These are phyloP conservation scores for Sphaerobolus stellatus DNA, from an alignment of 1,284 basidiomycete species.

Conservation along the genomic window DNA sequence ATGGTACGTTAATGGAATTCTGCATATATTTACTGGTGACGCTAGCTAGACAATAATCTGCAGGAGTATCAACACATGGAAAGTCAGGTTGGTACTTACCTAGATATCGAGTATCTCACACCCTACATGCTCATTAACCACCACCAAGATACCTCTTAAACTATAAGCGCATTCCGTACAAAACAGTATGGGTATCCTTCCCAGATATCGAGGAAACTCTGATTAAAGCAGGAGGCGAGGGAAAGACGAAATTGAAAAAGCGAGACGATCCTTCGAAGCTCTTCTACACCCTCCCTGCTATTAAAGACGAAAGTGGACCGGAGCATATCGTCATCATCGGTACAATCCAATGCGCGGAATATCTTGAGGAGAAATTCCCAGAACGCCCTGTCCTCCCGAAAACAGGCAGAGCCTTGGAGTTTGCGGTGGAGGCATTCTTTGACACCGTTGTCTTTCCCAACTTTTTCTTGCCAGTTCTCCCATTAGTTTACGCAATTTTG, in stretches of 20 bases:
- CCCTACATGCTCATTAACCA: too few species aligned
- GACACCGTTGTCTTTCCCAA: background rate
- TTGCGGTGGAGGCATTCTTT: background rate
- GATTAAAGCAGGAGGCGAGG: conserved; percentile 53
- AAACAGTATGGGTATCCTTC: conserved; percentile 67
- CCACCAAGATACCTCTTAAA: too few species aligned
- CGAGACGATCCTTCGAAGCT: conserved; percentile 62
- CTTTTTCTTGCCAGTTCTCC: background rate
- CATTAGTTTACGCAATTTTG: background rate
- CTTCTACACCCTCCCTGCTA: conserved; percentile 66
- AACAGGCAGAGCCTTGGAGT: conserved; percentile 50
- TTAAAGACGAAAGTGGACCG: conserved; percentile 43
- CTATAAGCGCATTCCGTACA: conserved; percentile 67
- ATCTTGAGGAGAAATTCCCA: conserved; percentile 65
- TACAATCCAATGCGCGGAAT: conserved; percentile 62
- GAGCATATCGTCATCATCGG: conserved; percentile 42
- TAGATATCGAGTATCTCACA: too few species aligned
- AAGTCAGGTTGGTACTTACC: too few species aligned
- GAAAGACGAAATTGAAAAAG: too few species aligned
- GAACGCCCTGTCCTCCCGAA: conserved; percentile 62
- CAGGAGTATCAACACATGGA: too few species aligned
- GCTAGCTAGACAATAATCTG: too few species aligned
- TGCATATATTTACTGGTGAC: too few species aligned
- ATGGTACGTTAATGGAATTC: too few species aligned
- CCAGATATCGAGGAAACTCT: conserved; percentile 63